phyloP scores from a whole-genome alignment of 1,284 basidiomycete species.

The Cryptococcus maquisensis region DNA sequence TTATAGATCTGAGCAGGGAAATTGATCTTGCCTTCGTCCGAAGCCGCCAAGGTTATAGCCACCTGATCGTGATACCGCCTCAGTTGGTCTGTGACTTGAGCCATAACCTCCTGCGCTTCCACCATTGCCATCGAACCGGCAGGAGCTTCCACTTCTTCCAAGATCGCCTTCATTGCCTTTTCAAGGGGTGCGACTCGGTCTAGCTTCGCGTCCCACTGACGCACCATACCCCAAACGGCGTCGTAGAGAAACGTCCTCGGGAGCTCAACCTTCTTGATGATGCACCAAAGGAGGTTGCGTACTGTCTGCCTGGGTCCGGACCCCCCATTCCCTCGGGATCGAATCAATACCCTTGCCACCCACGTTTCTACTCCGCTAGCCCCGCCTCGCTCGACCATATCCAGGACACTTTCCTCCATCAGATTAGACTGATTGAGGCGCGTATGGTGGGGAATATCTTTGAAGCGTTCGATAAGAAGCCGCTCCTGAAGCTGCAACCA shows the following conservation, averaged over 20 bases:
- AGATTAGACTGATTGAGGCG: not conserved
- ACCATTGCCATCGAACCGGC: not conserved
- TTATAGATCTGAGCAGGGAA: not conserved
- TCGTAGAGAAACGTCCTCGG: not conserved
- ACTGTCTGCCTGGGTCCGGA: conserved; percentile 4
- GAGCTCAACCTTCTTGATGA: conserved; percentile 1
- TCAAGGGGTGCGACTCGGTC: conserved; percentile 3
- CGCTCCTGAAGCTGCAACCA: conserved; percentile 9
- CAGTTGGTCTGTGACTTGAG: too few relatives aligned
- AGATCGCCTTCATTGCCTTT: not conserved
- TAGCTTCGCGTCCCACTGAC: not conserved
- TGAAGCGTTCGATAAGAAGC: not conserved
- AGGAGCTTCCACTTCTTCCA: not conserved
- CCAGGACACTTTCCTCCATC: conserved; percentile 7
- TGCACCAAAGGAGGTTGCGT: conserved; percentile 6
- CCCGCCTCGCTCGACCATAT: conserved; percentile 20
- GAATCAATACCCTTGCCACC: conserved; percentile 6
- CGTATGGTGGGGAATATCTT: too few relatives aligned
- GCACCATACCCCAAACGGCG: conserved; percentile 3
- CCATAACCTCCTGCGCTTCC: too few relatives aligned
- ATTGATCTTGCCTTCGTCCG: not conserved
- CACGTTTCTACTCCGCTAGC: conserved; percentile 8
- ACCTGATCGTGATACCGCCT: not conserved
- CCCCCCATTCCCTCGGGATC: not conserved
- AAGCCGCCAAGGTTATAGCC: not conserved